Conservation (phyloP, 2,329 filamentous ascomycete species). For the Diplodia corticola region DNA sequence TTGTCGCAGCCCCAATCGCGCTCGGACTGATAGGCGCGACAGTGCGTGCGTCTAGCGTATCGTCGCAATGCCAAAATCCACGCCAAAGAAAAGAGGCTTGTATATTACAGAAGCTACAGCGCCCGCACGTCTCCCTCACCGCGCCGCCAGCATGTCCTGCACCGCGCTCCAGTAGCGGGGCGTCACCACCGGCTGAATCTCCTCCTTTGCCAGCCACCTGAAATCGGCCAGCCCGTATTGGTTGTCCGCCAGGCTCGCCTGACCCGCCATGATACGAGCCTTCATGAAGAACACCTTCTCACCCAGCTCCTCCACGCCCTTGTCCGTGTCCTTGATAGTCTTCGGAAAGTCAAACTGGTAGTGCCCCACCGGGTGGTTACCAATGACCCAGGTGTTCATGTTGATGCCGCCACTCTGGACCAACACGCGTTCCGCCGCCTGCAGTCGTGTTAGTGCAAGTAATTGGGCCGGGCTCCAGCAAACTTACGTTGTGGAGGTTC, state of each 20-base stretch:
- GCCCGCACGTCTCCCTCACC: slow-evolving; percentile 49
- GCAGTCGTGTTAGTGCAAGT: not conserved
- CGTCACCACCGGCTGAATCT: slow-evolving; percentile 69
- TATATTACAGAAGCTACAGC: slow-evolving; percentile 20
- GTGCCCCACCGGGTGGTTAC: slow-evolving; percentile 85
- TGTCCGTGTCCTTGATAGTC: slow-evolving; percentile 29
- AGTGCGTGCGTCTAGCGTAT: slow-evolving; percentile 17
- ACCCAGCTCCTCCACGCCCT: slow-evolving; percentile 52
- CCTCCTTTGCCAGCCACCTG: slow-evolving; percentile 88
- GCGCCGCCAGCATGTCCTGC: slow-evolving; percentile 79
- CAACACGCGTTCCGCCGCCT: slow-evolving; percentile 83
- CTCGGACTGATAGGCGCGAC: slow-evolving; percentile 13
- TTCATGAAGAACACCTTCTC: slow-evolving; percentile 96
- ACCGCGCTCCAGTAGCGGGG: slow-evolving; percentile 71
- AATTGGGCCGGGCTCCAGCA: not conserved
- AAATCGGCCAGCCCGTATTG: slow-evolving; percentile 75
- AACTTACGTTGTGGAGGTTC: slow-evolving; percentile 77
- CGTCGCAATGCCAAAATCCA: slow-evolving; percentile 2
- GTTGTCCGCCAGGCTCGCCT: slow-evolving; percentile 76
- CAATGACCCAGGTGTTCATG: slow-evolving; percentile 99
- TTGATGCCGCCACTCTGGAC: slow-evolving; percentile 78
- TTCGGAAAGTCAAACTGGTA: slow-evolving; percentile 59
- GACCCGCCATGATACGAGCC: slow-evolving; percentile 94
- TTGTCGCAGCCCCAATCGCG: slow-evolving; percentile 7
- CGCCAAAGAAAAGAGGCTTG: not conserved